A percentile compares a stretch with the other conserved stretches of the same genome.
phyloP scores from a whole-genome alignment of 2,329 filamentous ascomycete genomes.

The Fusarium oxysporum region DNA sequence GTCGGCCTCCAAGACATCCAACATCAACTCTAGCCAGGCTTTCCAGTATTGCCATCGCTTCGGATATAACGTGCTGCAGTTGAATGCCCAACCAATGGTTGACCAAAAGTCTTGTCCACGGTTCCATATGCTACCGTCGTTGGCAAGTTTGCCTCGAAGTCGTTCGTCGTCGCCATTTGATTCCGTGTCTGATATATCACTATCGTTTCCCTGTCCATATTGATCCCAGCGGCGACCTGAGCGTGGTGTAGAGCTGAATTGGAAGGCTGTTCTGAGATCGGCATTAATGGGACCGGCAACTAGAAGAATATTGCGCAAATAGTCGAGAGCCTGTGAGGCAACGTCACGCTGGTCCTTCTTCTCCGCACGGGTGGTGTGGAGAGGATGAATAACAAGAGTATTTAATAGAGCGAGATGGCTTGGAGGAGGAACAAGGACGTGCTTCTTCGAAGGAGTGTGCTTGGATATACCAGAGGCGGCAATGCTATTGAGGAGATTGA shows the following conservation, averaged over 20 bases:
- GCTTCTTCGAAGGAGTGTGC: conserved; percentile 45
- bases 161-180: conserved; percentile 62
- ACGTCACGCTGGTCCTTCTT: conserved; percentile 71
- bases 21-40: conserved; percentile 81
- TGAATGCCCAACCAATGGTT: conserved; percentile 90
- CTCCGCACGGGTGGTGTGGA: conserved; percentile 78
- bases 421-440: conserved; percentile 74
- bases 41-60: conserved; percentile 86
- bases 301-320: conserved; percentile 74
- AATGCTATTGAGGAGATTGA: conserved; percentile 73
- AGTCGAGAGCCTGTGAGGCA: conserved; percentile 73
- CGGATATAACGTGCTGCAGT: conserved; percentile 80
- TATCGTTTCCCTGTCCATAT: conserved; percentile 56
- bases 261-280: conserved; percentile 78
- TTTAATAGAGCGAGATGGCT: conserved; percentile 81
- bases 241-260: conserved; percentile 62
- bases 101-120: conserved; percentile 91
- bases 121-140: conserved; percentile 75
- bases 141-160: conserved; percentile 70
- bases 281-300: conserved; percentile 77
- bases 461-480: conserved; percentile 63
- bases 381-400: conserved; percentile 85
- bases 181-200: conserved; percentile 55
- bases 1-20: conserved; percentile 81
- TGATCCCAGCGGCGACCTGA: conserved; percentile 51